A percentile compares a stretch with the other conserved stretches of the same genome.
phyloP scores from a whole-genome alignment of 306 rosid species.

The Sechiopsis laciniata region DNA sequence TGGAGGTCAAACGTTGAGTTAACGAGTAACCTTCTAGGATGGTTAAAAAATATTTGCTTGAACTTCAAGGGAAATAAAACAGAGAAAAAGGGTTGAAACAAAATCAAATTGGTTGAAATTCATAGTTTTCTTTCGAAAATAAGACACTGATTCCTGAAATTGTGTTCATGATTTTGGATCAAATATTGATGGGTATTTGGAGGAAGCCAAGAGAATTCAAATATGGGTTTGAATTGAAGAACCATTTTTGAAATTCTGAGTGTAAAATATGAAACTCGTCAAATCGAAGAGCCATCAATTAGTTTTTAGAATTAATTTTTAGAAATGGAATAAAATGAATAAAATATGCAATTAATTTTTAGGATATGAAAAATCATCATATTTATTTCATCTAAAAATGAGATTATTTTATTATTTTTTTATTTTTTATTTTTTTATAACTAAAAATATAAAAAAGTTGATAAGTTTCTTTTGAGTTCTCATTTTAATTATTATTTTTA shows the following conservation, averaged over 20 bases:
- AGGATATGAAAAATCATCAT: no score
- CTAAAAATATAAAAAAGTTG: no score
- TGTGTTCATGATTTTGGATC: conserved; percentile 34
- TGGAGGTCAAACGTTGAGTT: no score
- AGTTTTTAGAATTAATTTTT: no score
- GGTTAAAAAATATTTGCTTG: conserved; percentile 36
- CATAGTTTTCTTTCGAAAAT: conserved; percentile 37
- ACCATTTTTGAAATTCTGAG: conserved; percentile 27
- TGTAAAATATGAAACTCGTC: conserved; percentile 74
- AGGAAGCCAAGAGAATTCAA: conserved; percentile 42
- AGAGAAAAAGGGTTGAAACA: conserved; percentile 34
- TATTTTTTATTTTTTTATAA: no score
- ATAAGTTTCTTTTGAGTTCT: no score
- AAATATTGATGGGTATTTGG: conserved; percentile 63
- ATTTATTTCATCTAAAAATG: no score
- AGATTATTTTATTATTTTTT: no score
- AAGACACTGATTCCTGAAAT: conserved; percentile 24
- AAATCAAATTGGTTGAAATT: conserved; percentile 37
- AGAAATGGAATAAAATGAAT: no score
- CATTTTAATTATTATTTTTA: no score
- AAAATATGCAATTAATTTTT: no score
- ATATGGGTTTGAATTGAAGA: conserved; percentile 26
- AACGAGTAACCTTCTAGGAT: no score
- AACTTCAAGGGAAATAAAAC: conserved; percentile 37
- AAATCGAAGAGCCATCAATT: conserved; percentile 85